phyloP scores from a whole-genome alignment of 345 rosid genomes.

The Citrus mangshanensis region DNA sequence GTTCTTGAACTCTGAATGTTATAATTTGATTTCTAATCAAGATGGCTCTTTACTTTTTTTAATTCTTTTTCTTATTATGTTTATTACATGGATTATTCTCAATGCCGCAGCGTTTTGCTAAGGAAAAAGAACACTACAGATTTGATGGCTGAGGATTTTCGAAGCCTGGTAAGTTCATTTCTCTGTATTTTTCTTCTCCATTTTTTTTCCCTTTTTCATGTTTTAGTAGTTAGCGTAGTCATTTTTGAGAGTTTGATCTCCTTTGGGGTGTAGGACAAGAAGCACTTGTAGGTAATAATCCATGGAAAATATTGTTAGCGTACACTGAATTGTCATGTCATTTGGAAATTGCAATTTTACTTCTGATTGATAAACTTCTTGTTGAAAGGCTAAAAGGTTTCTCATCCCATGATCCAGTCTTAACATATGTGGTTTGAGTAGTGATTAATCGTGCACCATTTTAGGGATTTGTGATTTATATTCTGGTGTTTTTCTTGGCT shows the following conservation, averaged over 20 bases:
- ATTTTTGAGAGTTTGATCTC: background rate
- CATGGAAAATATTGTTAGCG: background rate
- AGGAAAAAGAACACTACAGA: constrained; percentile 65
- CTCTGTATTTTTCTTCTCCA: background rate
- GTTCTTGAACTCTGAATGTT: too few relatives aligned
- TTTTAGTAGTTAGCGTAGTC: background rate
- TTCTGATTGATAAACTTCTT: background rate
- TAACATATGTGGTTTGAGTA: background rate
- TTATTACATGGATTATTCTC: background rate
- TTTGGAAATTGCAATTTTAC: background rate
- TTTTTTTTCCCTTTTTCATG: background rate
- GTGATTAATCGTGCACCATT: background rate
- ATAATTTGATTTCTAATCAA: background rate
- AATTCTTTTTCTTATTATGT: background rate
- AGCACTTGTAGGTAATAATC: background rate
- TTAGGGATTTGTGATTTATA: background rate
- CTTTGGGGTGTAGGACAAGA: background rate
- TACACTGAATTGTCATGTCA: too few relatives aligned
- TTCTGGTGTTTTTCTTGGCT: background rate
- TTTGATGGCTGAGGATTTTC: constrained; percentile 66
- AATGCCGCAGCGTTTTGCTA: constrained; percentile 60
- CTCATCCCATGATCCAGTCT: background rate
- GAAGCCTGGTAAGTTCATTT: constrained; percentile 43
- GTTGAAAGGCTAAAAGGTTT: background rate
- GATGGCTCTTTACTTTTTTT: background rate